These are phyloP conservation scores for Stachybotrys chartarum DNA, from an alignment of 2,329 filamentous ascomycete species.

Conservation along the genomic window DNA sequence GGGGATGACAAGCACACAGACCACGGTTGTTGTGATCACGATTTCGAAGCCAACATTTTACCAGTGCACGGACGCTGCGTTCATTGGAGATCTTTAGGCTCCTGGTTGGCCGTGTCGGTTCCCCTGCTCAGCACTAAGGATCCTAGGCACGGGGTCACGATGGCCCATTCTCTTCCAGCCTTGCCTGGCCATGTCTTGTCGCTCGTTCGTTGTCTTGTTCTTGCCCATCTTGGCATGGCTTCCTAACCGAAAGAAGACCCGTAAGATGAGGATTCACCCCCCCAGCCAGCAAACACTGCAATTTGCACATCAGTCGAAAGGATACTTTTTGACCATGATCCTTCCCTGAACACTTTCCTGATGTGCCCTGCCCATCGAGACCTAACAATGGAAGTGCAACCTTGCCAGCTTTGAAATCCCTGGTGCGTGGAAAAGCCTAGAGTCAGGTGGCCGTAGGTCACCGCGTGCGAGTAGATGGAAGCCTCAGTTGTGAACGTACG, in stretches of 20 bases:
- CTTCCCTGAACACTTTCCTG: neutral
- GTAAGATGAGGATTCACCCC: neutral
- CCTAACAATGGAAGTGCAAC: no score
- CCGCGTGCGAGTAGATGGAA: no score
- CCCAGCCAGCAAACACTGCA: neutral
- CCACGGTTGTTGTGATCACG: neutral
- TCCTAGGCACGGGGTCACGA: neutral
- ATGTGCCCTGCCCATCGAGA: no score
- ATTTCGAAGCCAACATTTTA: neutral
- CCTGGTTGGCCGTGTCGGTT: neutral
- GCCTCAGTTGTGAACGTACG: no score
- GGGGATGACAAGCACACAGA: neutral
- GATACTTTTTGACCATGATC: neutral
- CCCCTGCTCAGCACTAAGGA: neutral
- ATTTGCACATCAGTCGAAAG: neutral
- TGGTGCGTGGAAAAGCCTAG: no score
- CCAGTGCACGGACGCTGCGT: neutral
- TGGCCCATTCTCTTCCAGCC: neutral
- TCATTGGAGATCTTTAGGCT: neutral
- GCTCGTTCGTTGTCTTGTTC: no score
- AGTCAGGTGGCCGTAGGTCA: no score
- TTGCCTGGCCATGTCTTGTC: neutral
- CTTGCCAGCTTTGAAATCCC: no score
- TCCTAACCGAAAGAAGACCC: neutral
- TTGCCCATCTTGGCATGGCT: neutral